Base-by-base conservation (phyloP, 768 basidiomycete genomes). In the Auricularia heimuer region DNA sequence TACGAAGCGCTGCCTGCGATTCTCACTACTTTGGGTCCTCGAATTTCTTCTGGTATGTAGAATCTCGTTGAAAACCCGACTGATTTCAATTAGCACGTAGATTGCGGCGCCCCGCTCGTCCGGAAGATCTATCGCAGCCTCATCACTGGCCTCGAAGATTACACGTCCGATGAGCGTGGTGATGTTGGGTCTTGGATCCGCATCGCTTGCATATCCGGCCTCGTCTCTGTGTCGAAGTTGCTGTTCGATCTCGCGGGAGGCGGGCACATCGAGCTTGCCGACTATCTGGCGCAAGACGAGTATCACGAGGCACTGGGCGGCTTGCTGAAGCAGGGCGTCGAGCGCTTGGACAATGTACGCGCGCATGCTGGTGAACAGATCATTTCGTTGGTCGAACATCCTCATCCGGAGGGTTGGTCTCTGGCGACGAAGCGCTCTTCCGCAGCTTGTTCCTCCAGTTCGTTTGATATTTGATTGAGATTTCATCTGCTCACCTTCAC, bases 151-250 rank as follows among this genome's bases (percentile, higher is more conserved):
- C 75, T 99, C 63, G 80, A 84, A 21, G 95, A 99, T 77, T 99
- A 98, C 72, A 89, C 92, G 4, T 85, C 84, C 61, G 96, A 99
- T 72, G 91, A 97, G 72, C 86, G 96, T 68, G 96, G 96, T 3
- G 97, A 99, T 72, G 89, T 99, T 44, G 96, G 96, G 51, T 98
- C 96, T 2, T 97, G 94, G 94, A 83, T 94, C 62, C 90, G 96
- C 67, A 82, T 90, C 6, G 85, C 86, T 2, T 90, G 88, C 70
- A 81, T 94, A 62, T 79, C 79, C 58, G 88, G 88, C 10, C 75
- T 94, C 64, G 79, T 84, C 18, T 75, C 78, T 7, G 75, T 85
- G 65, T 77, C 82, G 54, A 77, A 80, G 69, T 76, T 82, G 33
- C 70, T 92, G 3, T 79, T 89, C 68, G 70, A 74, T 12, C 71